Percentiles rank a stretch among this genome's conserved stretches.
Conservation (phyloP, 208 protist genomes). For the Naegleria fowleri region DNA sequence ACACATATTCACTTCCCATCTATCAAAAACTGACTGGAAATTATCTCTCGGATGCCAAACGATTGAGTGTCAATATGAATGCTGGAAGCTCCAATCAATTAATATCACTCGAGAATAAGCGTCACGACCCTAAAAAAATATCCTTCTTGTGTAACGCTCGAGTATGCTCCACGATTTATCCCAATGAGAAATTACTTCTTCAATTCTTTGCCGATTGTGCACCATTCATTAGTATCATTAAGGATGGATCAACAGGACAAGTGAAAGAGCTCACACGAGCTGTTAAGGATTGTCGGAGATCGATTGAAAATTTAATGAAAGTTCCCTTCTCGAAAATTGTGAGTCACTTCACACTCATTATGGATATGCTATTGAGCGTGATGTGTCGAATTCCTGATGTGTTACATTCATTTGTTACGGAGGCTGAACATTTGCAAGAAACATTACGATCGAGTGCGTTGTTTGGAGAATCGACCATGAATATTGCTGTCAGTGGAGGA, state of each 20-base stretch:
- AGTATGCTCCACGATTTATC: neutral
- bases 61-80: neutral
- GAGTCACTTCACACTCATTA: neutral
- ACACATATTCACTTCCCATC: neutral
- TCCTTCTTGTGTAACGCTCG: neutral
- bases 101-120: neutral
- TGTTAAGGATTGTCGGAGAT: neutral
- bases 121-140: neutral
- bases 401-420: neutral
- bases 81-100: neutral
- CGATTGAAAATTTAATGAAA: neutral
- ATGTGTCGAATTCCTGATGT: conserved; percentile 19
- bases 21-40: neutral
- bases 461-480: neutral
- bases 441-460: neutral
- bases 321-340: neutral
- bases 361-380: conserved; percentile 7
- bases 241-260: neutral
- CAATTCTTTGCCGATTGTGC: conserved; percentile 16
- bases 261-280: neutral
- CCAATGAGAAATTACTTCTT: neutral
- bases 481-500: neutral
- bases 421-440: neutral
- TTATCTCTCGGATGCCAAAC: neutral
- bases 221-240: neutral